Evolutionary conservation across 352 stramenopile species (phyloP), one percentile per base, ranked within the genome.

Genomic region (Globisporangium perplexum): DNA sequence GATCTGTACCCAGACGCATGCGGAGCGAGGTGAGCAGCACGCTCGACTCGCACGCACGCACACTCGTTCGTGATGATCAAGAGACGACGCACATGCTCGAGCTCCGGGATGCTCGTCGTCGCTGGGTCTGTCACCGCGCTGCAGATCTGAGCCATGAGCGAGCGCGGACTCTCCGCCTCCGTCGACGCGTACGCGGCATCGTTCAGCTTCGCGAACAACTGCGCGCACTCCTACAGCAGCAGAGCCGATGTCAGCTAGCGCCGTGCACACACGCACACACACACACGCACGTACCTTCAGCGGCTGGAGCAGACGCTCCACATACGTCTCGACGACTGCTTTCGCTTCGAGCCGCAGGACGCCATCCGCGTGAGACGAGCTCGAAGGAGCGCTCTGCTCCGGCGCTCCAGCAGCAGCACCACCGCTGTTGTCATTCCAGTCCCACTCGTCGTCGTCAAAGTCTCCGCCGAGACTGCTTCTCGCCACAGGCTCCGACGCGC

Each of bases 221-320:
- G 75, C 3, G 64, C 59, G 58, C 80, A 91, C 68, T 89, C 80
- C 80, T 90, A 39, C 12, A 38, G n/a, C n/a, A 52, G 11, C 35
- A 39, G 14, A 47, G 26, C 8, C 52, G 12, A 46, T 30, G 24
- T 26, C 52, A 24, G 7, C 15, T 6, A 10, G 28, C 17, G 26
- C 17, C 23, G 6, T 20, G 18, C 28, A 54, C 26, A 55, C 26
- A 39, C 20, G 10, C 38, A 20, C 38, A 23, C 17, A 23, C 1
- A 44, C 5, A 8, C 38, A 44, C 5, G n/a, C 7, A 44, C 12
- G 38, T 72, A 90, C 79, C 73, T 84, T 70, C 1, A 90, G 60
- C 38, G 63, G 55, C 30, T 51, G 31, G 33, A 87, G 53, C 14
- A 90, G 47, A 20, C 31, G 59, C 30, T 77, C 68, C 20, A 83